Evolutionary conservation across 345 rosid species (phyloP), one percentile per base, ranked within the genome.

Genomic region (Sonneratia caseolaris): DNA sequence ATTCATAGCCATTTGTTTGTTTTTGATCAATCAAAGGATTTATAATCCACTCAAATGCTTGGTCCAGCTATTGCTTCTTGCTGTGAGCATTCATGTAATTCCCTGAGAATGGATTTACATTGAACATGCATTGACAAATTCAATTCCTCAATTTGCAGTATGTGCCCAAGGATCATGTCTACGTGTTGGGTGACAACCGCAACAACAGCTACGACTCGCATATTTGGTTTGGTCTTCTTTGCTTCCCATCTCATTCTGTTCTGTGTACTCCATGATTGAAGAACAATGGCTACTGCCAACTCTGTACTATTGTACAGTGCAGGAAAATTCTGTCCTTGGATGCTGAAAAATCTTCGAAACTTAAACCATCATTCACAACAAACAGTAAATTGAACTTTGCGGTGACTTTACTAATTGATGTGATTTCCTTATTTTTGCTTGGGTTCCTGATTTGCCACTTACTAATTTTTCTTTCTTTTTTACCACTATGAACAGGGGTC

Each of bases 121-220:
- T 53, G 57, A 53, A 53, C 22, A 53, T 16, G 15, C 4, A 4
- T 53, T 53, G 15, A 19, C 64, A 19, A 24, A 24, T 57, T 7
- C 32, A 57, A 7, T n/a, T 21, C 32, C 22, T 69, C 37, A 43
- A 64, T 35, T 35, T 84, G 80, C 85, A 92, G 98, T 70, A 80
- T 71, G 90, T 92, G 68, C 98, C 96, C n/a, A 86, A 90, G 80
- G 91, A 85, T 68, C 84, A 79, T 70, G 95, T 92, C 56, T 90
- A 86, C 76, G 98, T 92, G 36, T 68, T 92, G 86, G 96, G 98
- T 66, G 98, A 92, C 82, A 92, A 92, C 71, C 94, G 96, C 8
- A 90, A 92, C 73, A 87, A 90, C 76, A 92, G 98, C 73, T 87
- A 85, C 51, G 98, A 92, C 76, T 92, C 98, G 48, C 96, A 87